Percentiles rank a stretch among this genome's conserved stretches.
These are phyloP conservation scores for Lichina pygmaea DNA, from an alignment of 495 filamentous ascomycete genomes.

Conservation along the genomic window DNA sequence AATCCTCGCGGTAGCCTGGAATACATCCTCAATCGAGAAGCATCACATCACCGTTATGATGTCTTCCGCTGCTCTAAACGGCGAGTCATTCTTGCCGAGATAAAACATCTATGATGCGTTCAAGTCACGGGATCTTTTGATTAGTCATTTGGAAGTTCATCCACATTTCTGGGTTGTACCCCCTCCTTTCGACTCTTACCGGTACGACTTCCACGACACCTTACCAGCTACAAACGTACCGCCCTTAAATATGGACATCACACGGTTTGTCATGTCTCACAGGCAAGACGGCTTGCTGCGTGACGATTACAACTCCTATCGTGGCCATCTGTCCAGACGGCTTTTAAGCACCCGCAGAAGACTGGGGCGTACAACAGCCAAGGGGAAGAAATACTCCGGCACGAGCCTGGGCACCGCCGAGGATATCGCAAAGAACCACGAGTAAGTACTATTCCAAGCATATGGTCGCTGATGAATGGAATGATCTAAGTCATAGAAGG, in stretches of 20 bases:
- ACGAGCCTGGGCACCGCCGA: conserved; percentile 46
- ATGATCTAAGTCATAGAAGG: neutral
- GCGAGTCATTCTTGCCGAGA: too few species aligned
- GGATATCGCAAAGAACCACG: conserved; percentile 48
- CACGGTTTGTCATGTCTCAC: conserved; percentile 46
- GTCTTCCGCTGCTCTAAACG: too few species aligned
- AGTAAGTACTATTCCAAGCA: conserved; percentile 21
- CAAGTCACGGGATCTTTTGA: too few species aligned
- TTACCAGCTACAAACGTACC: too few species aligned
- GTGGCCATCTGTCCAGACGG: conserved; percentile 49
- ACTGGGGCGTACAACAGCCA: conserved; percentile 54
- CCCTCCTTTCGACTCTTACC: too few species aligned
- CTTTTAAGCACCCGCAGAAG: conserved; percentile 65
- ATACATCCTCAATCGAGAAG: too few species aligned
- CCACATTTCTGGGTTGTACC: too few species aligned
- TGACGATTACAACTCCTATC: conserved; percentile 74
- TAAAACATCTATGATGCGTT: too few species aligned
- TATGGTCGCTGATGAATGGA: neutral
- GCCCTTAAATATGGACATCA: conserved; percentile 51
- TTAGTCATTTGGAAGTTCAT: too few species aligned
- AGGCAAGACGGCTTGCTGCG: conserved; percentile 60
- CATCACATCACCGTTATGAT: too few species aligned
- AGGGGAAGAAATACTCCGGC: conserved; percentile 56
- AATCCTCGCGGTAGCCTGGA: too few species aligned
- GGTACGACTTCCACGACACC: too few species aligned